Base-by-base conservation (phyloP, 1,139 yeast genomes). In the Saccharomyces hybrid region DNA sequence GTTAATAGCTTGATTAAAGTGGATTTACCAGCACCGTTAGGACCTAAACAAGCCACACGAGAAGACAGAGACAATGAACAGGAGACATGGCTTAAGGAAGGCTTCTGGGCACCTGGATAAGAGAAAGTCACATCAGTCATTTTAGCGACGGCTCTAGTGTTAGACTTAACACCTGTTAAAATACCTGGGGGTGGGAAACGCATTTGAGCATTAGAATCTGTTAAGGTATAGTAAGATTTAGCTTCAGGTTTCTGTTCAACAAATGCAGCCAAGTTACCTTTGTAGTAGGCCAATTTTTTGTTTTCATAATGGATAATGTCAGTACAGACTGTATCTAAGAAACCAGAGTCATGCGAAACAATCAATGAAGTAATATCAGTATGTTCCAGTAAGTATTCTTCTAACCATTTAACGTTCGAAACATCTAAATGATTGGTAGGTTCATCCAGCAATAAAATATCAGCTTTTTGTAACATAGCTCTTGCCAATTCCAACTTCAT, bases 401-500 rank as follows among this genome's bases (percentile, higher is more conserved):
- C 84, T 62, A 93, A 78, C 99, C 99, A 93, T 69, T 86, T 83
- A 55, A 93, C 99, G 68, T 93, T 93, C 52, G 81, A 78, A 55
- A 89, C 97, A 77, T 93, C 99, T 81, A 93, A 84, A 76, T 93
- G 99, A 78, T 93, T 93, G 62, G 99, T 93, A 73, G 99, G 99
- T 82, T 93, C 99, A 74, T 93, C 99, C 70, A 93, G 80, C 65
- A 93, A 77, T 64, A 93, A 80, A 53, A 93, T 91, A 74, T 93
- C 99, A 38, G 99, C 99, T 75, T 86, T 89, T 91, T 90, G 88
- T 67, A 93, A 78, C 96, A 93, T 91, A 50, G 99, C 99, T 77
- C 98, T 86, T 19, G 99, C 99, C 68, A 93, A 79, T 73, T 91
- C 99, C 62, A 93, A 81, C 77, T 93, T 93, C 99, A 93, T 93